These are phyloP conservation scores for Talaromyces proteolyticus DNA, from an alignment of 495 filamentous ascomycete species.

Conservation along the genomic window DNA sequence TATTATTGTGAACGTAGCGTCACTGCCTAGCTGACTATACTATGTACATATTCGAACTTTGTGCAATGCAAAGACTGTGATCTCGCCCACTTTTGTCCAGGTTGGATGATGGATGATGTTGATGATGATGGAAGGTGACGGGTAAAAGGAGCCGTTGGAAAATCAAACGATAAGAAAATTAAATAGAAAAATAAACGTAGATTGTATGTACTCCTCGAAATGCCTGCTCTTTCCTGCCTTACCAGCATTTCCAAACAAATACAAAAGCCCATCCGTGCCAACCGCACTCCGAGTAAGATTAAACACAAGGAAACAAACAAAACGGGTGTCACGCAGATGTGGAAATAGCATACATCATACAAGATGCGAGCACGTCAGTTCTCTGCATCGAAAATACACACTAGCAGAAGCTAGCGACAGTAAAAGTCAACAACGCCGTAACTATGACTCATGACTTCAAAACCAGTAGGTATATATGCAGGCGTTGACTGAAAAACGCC, in stretches of 20 bases:
- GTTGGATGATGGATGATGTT: too few species aligned
- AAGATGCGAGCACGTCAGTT: background rate
- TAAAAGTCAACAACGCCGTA: background rate
- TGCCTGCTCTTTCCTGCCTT: background rate
- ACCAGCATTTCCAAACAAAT: background rate
- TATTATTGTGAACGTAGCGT: too few species aligned
- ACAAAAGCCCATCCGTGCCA: background rate
- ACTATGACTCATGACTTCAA: background rate
- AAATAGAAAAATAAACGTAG: too few species aligned
- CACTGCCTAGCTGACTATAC: too few species aligned
- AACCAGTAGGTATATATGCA: constrained; percentile 5
- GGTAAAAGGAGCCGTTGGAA: too few species aligned
- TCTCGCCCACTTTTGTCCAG: too few species aligned
- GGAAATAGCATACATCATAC: constrained; percentile 10
- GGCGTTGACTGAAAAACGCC: constrained; percentile 1
- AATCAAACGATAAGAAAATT: too few species aligned
- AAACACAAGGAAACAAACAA: background rate
- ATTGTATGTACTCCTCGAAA: background rate
- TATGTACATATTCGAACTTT: too few species aligned
- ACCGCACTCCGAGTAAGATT: background rate
- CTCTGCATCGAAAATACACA: background rate
- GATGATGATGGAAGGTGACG: too few species aligned
- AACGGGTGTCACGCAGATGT: background rate
- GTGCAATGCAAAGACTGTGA: too few species aligned
- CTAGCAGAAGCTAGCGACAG: too few species aligned